phyloP scores from a whole-genome alignment of 129 eudicot genomes.

The Flaveria robusta region DNA sequence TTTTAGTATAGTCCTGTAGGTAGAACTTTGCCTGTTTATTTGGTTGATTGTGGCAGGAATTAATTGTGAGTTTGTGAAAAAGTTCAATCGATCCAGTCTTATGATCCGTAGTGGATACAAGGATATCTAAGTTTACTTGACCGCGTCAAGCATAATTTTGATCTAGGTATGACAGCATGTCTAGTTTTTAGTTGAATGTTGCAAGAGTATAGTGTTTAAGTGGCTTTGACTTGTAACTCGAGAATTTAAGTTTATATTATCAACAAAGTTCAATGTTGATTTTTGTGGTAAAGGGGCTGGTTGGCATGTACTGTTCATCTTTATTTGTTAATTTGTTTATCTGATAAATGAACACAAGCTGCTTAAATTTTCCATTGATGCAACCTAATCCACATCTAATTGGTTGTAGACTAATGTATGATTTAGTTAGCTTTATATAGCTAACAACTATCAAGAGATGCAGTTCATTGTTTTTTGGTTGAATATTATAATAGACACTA shows the following conservation, averaged over 20 bases:
- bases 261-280: not conserved
- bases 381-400: not conserved
- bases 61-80: not conserved
- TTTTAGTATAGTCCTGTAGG: not conserved
- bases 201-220: constrained; percentile 10
- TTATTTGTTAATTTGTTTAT: not conserved
- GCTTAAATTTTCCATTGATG: not conserved
- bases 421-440: not conserved
- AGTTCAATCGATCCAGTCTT: not conserved
- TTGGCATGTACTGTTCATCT: not conserved
- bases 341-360: not conserved
- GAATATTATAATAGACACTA: not conserved
- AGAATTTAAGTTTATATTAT: not conserved
- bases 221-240: constrained; percentile 1
- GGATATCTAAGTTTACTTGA: constrained; percentile 17
- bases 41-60: too few species aligned
- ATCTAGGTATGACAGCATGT: not conserved
- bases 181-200: constrained; percentile 25
- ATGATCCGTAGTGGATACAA: constrained; percentile 11
- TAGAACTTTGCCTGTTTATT: too few species aligned
- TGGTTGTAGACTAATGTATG: not conserved
- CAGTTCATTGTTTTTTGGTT: not conserved
- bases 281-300: constrained; percentile 7
- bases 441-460: constrained; percentile 12
- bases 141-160: not conserved